Evolutionary conservation across 257 asterid genomes (phyloP).

Genomic region (Primulina tabacum): DNA sequence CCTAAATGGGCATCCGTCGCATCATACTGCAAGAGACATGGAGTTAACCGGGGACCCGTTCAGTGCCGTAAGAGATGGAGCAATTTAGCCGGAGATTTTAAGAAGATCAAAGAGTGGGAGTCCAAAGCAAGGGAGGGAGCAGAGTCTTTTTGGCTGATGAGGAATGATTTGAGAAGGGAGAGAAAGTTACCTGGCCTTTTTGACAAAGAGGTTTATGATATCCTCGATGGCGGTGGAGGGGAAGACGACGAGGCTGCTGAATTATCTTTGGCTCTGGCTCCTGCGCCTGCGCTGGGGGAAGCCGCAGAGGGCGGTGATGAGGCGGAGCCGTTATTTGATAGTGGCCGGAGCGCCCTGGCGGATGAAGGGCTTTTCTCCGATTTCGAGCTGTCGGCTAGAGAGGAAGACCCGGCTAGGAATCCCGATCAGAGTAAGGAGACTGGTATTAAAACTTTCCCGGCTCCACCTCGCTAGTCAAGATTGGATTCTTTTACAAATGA

Average conservation of each 20-base stretch:
- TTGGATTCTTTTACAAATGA: background rate
- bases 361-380: constrained; percentile 86
- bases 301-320: constrained; percentile 33
- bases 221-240: constrained; percentile 52
- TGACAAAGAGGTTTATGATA: constrained; percentile 85
- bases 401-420: constrained; percentile 44
- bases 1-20: constrained; percentile 96
- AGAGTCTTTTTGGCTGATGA: constrained; percentile 94
- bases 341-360: constrained; percentile 67
- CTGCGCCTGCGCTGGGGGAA: constrained; percentile 20
- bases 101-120: constrained; percentile 96
- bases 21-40: constrained; percentile 78
- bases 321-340: constrained; percentile 65
- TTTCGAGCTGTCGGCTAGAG: constrained; percentile 58
- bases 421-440: constrained; percentile 34
- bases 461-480: constrained; percentile 38
- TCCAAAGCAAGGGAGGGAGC: constrained; percentile 45
- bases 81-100: constrained; percentile 80
- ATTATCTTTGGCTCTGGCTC: constrained; percentile 50
- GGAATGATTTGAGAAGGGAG: constrained; percentile 87
- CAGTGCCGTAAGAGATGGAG: constrained; percentile 99
- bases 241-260: constrained; percentile 33
- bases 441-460: constrained; percentile 38
- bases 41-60: constrained; percentile 89
- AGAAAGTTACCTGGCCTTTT: constrained; percentile 85